phyloP scores from a whole-genome alignment of 2,329 filamentous ascomycete genomes.

The Apiospora arundinis region DNA sequence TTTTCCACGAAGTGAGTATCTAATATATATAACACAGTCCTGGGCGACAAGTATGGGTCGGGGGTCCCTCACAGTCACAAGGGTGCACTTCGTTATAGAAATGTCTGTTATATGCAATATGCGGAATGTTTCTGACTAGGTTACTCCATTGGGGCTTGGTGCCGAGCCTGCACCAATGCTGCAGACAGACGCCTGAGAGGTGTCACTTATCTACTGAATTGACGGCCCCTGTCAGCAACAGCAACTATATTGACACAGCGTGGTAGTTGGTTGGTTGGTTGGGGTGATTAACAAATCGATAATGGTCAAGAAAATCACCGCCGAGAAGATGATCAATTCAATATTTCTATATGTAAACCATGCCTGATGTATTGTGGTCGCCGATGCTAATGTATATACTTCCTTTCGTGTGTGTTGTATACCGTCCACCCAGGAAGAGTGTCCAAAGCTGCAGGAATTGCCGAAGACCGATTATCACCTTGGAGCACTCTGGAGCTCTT shows the following conservation, averaged over 20 bases:
- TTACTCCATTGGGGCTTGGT: not conserved
- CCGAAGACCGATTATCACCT: not conserved
- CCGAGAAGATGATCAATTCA: not conserved
- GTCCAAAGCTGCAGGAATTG: not conserved
- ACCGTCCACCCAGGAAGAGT: not conserved
- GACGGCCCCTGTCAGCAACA: not conserved
- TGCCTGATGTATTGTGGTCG: not conserved
- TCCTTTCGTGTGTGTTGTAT: not conserved
- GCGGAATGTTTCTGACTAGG: not conserved
- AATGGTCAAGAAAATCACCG: not conserved
- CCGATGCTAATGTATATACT: not conserved
- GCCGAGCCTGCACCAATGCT: not conserved
- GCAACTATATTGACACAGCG: not conserved
- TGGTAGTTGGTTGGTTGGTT: too few species aligned
- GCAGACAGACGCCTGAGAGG: not conserved
- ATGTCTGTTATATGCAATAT: not conserved
- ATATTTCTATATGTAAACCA: not conserved
- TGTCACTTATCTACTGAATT: not conserved
- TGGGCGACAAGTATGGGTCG: not conserved
- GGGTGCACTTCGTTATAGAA: slow-evolving; percentile 1
- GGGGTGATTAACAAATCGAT: not conserved
- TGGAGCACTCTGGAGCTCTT: not conserved
- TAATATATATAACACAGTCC: slow-evolving; percentile 6
- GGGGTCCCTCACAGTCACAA: slow-evolving; percentile 14
- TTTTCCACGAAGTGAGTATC: not conserved